Percentiles rank a stretch among this genome's conserved stretches.
phyloP scores from a whole-genome alignment of 129 eudicot genomes.

The Helianthus annuus region HanXRQr2.0-SUNRISE NC_035449.2:155701017-155701516 shows the following conservation, averaged over 20 bases:
- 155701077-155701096: too few relatives aligned
- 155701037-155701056: too few relatives aligned
- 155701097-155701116: not conserved
- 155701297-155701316: conserved; percentile 45
- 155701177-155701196: conserved; percentile 48
- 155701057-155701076: too few relatives aligned
- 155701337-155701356: not conserved
- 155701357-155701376: not conserved
- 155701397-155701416: conserved; percentile 63
- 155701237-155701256: conserved; percentile 43
- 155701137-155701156: conserved; percentile 62
- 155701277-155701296: conserved; percentile 44
- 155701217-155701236: conserved; percentile 33
- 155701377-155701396: not conserved
- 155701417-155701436: conserved; percentile 75
- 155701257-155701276: conserved; percentile 37
- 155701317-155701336: conserved; percentile 37
- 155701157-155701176: conserved; percentile 33
- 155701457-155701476: conserved; percentile 84
- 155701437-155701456: conserved; percentile 52
- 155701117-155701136: conserved; percentile 10
- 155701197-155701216: conserved; percentile 47
- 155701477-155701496: conserved; percentile 85
- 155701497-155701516: conserved; percentile 30
- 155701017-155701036: too few relatives aligned